Base-by-base conservation (phyloP, 306 rosid genomes). In the Clitoria ternatea region DNA sequence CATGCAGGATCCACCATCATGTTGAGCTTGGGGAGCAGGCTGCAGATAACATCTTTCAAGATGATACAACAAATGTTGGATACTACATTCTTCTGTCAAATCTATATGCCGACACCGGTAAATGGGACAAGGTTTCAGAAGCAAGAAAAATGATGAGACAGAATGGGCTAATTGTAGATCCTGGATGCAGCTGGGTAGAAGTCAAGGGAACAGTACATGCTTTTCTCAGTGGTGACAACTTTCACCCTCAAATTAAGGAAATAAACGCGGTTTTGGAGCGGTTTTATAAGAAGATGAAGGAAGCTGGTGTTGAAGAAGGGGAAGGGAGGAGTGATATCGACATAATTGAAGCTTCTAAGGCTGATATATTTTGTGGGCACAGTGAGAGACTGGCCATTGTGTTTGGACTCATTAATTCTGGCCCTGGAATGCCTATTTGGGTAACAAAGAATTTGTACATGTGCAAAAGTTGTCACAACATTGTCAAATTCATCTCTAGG, bases 161-260 rank as follows among this genome's bases (percentile, higher is more conserved):
- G 48, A 86, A 87, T n/a, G 93, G 96, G 42, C 73, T 90, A 23
- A 76, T 83, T 32, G 86, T 86, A 7, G 98, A 92, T 82, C 85
- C 98, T 12, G 98, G 98, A 47, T 92, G 98, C 84, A 86, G 96
- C 73, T 92, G 98, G 98, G 88, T 90, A 54, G 98, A 92, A 80
- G 63, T 85, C 12, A 88, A 90, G 69, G 97, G 91, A 23, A 85
- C 81, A 10, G 93, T 93, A 81, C 96, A 93, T 59, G 98, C 97
- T 77, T 93, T 93, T 68, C 93, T 93, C 7, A 85, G 93, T 50
- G 93, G 84, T 20, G 96, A 88, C 64, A 74, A 52, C 55, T 84
- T 66, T 61, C 97, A 93, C 22, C 91, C 98, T 72, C 90, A 85
- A 75, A 72, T 78, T 18, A 70, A 77, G 78, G 96, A 88, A 82